Base-by-base conservation (phyloP, 2,329 filamentous ascomycete genomes). In the Diaporthe velutina region DNA sequence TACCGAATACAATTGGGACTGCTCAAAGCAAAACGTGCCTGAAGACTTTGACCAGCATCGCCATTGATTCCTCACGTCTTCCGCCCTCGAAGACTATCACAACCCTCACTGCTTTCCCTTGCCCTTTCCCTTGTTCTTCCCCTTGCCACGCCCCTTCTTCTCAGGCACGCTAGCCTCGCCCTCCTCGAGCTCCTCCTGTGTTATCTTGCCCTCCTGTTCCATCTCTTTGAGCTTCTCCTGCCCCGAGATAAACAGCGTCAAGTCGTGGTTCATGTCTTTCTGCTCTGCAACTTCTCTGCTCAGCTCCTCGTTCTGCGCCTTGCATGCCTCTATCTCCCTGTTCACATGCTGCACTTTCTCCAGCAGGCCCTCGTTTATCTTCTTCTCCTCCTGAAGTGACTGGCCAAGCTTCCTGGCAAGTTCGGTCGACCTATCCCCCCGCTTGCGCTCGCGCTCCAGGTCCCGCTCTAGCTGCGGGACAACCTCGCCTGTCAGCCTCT, bases 211-310 rank as follows among this genome's bases (percentile, higher is more conserved):
- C 78, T 88, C 89, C 38, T 89, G 89, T 82, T 91, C 90, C 84
- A 95, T 84, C 82, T 93, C 90, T 84, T 90, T 93, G 79, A 98
- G 84, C 83, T 95, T 96, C 83, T 97, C 92, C 83, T 94, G 91
- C 0, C 94, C 93, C 28, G 92, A 94, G 75, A 98, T 96, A 80
- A 96, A 98, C 88, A 98, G 96, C 68, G 89, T 92, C 81, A 98
- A 82, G 82, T 98, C 96, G 19, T 94, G 90, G 81, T 98, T 98
- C 88, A 95, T 93, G 82, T 98, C 95, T 77, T 92, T 91, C 57
- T 98, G 84, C 78, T 98, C 95, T 52, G 86, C 88, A 78, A 94
- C 93, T 82, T 95, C 91, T 19, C 79, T 81, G 78, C 89, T 90
- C 5, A 94, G 83, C 54, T 86, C 87, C 35, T 87, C 86, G 2